Base-by-base conservation (phyloP, 495 filamentous ascomycete genomes). In the Podospora conica region DNA sequence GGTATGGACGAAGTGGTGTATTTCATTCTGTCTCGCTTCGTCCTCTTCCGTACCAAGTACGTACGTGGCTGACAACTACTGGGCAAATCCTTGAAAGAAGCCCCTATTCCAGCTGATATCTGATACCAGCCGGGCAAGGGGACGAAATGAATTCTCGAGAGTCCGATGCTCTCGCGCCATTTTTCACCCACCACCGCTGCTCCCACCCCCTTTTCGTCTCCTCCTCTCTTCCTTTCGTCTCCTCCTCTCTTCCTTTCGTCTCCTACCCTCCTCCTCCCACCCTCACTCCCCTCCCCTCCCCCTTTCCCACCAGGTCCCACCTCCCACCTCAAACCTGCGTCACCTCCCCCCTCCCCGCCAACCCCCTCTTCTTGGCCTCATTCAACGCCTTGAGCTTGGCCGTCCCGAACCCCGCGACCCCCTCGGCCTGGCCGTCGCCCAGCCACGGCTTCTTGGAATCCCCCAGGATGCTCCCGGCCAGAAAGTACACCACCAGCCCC, bases 401-500 rank as follows among this genome's bases (percentile, higher is more conserved):
- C 22, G 95, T 98, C 28, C 93, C 94, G 54, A 96, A 67, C 15
- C 95, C 95, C 15, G 82, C 85, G 55, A 96, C 82, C 25, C 95
- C 95, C 6, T 83, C 77, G 72, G 93, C 88, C 83, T 98, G 95
- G 68, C 91, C 86, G 60, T 84, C 79, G 2, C 95, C 95, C 48
- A 98, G 77, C 95, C 95, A 98, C 6, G 95, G 95, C 84, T 98
- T 98, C 77, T 87, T 87, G 53, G 89, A 86, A 75, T 98, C 95
- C n/a, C 92, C 95, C 56, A 97, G 77, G 55, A 86, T 78, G 64
- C 85, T 86, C 56, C 90, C 90, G 4, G 88, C 88, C 5, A 93
- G 76, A 76, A 92, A 97, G 71, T 97, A 98, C 25, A 91, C 83
- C 22, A 93, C 78, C 67, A 92, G 81, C 3, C 95, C 94, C 9